Percentiles rank a stretch among this genome's conserved stretches.
Evolutionary conservation across 257 asterid species (phyloP).

Genomic region (Lycium ferocissimum): DNA sequence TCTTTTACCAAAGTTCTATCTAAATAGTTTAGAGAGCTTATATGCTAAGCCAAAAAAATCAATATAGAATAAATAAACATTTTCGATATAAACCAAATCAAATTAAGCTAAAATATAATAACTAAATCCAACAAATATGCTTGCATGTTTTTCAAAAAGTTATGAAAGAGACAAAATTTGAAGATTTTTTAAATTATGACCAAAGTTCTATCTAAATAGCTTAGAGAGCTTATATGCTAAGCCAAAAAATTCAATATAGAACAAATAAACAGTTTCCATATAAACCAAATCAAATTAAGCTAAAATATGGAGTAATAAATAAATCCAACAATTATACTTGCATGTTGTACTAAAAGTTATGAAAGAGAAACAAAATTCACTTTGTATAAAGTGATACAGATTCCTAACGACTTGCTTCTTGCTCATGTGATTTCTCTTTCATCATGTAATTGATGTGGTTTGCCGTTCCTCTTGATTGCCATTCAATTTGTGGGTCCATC

Average conservation of each 20-base stretch:
- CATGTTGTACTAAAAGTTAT: background rate
- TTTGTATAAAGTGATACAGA: background rate
- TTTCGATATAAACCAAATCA: background rate
- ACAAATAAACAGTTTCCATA: background rate
- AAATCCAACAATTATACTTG: background rate
- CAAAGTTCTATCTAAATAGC: background rate
- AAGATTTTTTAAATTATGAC: background rate
- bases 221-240: background rate
- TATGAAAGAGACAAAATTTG: background rate
- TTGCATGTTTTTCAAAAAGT: background rate
- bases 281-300: background rate
- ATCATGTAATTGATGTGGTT: conserved; percentile 12
- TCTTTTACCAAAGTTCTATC: background rate
- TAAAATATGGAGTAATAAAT: background rate
- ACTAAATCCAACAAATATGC: background rate
- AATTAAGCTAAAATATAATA: conserved; percentile 8
- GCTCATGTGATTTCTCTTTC: conserved; percentile 26
- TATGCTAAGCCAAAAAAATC: background rate
- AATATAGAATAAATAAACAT: background rate
- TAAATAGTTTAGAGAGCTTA: background rate
- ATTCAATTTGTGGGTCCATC: conserved; percentile 8
- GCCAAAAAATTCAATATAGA: background rate
- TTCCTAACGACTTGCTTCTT: background rate
- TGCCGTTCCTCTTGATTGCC: background rate
- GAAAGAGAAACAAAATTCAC: conserved; percentile 8